Percentiles rank a stretch among this genome's conserved stretches.
phyloP scores from a whole-genome alignment of 306 rosid species.

The Corylus avellana region DNA sequence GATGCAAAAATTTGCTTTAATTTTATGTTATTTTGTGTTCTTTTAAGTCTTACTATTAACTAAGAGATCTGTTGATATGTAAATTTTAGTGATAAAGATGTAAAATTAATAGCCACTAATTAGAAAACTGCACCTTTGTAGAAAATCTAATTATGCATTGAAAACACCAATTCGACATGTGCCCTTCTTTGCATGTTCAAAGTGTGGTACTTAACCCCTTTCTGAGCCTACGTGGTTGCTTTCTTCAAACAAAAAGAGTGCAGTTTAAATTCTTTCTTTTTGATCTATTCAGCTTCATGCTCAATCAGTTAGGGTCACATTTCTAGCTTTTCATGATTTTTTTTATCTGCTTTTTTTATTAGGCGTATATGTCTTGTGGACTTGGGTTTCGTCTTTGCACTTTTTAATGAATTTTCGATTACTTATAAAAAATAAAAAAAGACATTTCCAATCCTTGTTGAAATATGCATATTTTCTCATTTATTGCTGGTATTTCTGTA shows the following conservation, averaged over 20 bases:
- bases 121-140: no score
- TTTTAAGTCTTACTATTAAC: neutral
- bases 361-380: no score
- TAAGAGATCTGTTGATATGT: neutral
- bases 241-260: neutral
- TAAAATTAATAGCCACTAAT: no score
- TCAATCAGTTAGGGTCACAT: neutral
- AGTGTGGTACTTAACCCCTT: slow-evolving; percentile 5
- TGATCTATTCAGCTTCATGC: slow-evolving; percentile 1
- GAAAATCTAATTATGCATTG: neutral
- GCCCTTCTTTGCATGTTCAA: neutral
- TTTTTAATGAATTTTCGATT: no score
- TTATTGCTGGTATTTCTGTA: slow-evolving; percentile 23
- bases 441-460: neutral
- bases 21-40: neutral
- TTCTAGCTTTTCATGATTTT: neutral
- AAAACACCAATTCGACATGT: neutral
- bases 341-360: no score
- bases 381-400: no score
- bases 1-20: neutral
- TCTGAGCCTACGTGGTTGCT: neutral
- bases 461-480: slow-evolving; percentile 24
- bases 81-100: neutral
- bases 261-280: neutral
- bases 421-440: no score